Evolutionary conservation across 352 stramenopile genomes (phyloP).

Genomic region (Globisporangium iwayamae): DNA sequence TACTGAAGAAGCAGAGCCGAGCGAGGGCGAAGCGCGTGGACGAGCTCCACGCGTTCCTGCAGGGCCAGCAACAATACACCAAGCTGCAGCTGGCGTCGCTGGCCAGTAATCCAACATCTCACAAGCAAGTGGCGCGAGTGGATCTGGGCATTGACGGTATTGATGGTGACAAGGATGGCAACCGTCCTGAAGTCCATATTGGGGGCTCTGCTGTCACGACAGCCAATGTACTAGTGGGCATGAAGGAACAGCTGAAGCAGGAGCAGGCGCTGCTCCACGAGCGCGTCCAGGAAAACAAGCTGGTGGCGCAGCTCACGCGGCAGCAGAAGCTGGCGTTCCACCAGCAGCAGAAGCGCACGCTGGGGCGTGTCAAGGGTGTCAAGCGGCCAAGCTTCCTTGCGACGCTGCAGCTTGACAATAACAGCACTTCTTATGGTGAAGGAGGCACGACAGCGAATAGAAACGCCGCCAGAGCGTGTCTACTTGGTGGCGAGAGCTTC

Average conservation of each 20-base stretch:
- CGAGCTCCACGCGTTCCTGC: slow-evolving; percentile 23
- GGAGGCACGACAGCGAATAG: not conserved
- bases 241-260: slow-evolving; percentile 3
- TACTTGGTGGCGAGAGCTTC: not conserved
- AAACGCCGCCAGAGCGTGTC: not conserved
- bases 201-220: not conserved
- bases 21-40: slow-evolving; percentile 16
- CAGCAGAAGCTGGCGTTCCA: slow-evolving; percentile 19
- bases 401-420: slow-evolving; percentile 25
- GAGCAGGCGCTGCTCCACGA: slow-evolving; percentile 12
- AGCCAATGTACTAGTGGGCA: not conserved
- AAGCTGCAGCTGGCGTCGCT: slow-evolving; percentile 15
- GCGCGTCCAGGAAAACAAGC: slow-evolving; percentile 16
- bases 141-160: slow-evolving; percentile 2
- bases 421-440: not conserved
- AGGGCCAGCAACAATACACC: slow-evolving; percentile 28
- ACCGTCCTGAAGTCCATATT: not conserved
- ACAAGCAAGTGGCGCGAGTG: slow-evolving; percentile 1
- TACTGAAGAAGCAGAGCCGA: slow-evolving; percentile 20
- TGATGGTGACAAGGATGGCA: not conserved
- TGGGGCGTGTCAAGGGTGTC: slow-evolving; percentile 11
- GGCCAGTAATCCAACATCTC: not conserved
- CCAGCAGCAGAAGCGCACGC: slow-evolving; percentile 20
- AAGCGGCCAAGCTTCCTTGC: slow-evolving; percentile 28
- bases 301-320: slow-evolving; percentile 12